phyloP scores from a whole-genome alignment of 2,329 filamentous ascomycete species.

The Trichophyton rubrum region DNA sequence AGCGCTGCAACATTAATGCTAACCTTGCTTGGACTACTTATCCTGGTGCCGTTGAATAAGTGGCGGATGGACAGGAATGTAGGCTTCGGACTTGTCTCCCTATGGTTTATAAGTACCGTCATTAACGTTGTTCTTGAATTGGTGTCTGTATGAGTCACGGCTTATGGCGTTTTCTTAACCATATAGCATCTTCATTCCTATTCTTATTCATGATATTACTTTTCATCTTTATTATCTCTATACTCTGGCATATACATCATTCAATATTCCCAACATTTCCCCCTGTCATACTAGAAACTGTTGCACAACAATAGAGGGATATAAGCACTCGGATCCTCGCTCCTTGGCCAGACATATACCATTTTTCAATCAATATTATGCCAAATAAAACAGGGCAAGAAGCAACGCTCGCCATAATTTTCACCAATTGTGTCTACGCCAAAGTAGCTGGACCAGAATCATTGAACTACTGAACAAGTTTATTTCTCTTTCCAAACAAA shows the following conservation, averaged over 20 bases:
- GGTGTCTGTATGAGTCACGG: background rate
- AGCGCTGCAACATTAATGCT: conserved; percentile 71
- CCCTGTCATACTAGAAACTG: no score
- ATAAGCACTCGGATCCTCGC: no score
- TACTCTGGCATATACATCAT: background rate
- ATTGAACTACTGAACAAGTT: background rate
- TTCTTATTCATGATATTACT: background rate
- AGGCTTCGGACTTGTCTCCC: conserved; percentile 62
- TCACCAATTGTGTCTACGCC: no score
- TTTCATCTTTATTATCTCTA: background rate
- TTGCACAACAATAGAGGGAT: no score
- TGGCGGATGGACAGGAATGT: conserved; percentile 78
- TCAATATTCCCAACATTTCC: background rate
- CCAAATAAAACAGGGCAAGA: no score
- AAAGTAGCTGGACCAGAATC: no score
- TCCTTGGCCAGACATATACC: no score
- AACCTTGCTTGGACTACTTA: conserved; percentile 64
- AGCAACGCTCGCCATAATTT: no score
- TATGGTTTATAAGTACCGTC: conserved; percentile 72
- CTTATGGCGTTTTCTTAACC: background rate
- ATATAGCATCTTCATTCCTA: background rate
- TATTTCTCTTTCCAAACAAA: conserved; percentile 1
- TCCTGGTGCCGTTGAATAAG: conserved; percentile 70
- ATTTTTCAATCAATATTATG: no score
- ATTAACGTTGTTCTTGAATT: conserved; percentile 73